Evolutionary conservation across 139 green algal genomes (phyloP).

Genomic region (Eudorina sp.): DNA sequence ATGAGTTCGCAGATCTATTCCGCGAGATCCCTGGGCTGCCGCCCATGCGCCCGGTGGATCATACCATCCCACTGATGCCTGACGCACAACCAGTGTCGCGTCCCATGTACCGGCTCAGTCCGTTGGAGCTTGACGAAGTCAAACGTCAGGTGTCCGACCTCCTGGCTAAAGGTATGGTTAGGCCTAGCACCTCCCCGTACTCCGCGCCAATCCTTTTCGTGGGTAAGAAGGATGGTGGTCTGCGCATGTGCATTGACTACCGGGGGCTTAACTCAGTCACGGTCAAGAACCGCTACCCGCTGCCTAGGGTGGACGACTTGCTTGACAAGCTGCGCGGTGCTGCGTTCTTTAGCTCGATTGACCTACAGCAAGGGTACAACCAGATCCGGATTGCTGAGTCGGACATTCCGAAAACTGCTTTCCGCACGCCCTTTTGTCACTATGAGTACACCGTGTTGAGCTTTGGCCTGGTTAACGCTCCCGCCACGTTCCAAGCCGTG

Average conservation of each 20-base stretch:
- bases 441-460: conserved; percentile 59
- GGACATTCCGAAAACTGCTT: conserved; percentile 18
- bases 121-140: neutral
- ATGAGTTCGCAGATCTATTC: neutral
- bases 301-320: conserved; percentile 18
- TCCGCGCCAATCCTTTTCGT: conserved; percentile 17
- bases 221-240: conserved; percentile 45
- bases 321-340: neutral
- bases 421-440: conserved; percentile 54
- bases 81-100: neutral
- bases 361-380: conserved; percentile 16
- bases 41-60: conserved; percentile 12
- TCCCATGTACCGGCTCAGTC: conserved; percentile 29
- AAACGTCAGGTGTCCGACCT: conserved; percentile 23
- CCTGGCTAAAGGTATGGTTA: conserved; percentile 22
- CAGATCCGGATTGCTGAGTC: neutral
- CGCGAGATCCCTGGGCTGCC: conserved; percentile 20
- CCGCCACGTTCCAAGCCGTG: conserved; percentile 40
- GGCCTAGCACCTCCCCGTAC: neutral
- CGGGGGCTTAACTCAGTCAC: conserved; percentile 35
- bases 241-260: conserved; percentile 52
- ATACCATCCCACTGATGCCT: conserved; percentile 35
- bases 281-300: conserved; percentile 48
- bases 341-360: neutral
- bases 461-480: conserved; percentile 47